phyloP scores from a whole-genome alignment of 140 eudicot genomes.

The Anethum foeniculum region DNA sequence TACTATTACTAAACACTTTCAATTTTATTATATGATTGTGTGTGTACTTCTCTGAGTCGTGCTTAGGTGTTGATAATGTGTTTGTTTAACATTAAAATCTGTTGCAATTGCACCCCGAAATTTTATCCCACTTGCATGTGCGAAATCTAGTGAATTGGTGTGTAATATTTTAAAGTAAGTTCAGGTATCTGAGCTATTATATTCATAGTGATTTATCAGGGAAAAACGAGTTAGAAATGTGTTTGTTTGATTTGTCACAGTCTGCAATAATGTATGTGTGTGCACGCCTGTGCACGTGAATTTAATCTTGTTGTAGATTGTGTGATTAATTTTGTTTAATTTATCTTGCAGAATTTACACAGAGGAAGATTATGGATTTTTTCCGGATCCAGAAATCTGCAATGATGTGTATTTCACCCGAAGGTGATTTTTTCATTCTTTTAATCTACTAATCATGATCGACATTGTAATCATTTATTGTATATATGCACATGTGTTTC shows the following conservation, averaged over 20 bases:
- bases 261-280: neutral
- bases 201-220: neutral
- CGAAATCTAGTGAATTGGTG: neutral
- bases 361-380: constrained; percentile 70
- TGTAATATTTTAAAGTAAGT: neutral
- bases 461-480: neutral
- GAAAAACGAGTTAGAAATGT: neutral
- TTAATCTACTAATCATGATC: neutral
- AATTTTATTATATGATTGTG: neutral
- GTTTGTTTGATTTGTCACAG: neutral
- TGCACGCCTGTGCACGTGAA: neutral
- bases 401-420: constrained; percentile 48
- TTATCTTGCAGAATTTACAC: constrained; percentile 51
- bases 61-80: neutral
- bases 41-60: neutral
- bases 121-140: neutral
- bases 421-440: constrained; percentile 35
- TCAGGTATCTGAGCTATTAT: neutral
- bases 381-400: constrained; percentile 64
- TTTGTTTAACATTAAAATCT: too few relatives aligned
- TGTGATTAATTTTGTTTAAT: neutral
- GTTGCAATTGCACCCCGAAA: neutral
- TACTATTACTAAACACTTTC: too few relatives aligned
- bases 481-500: too few relatives aligned
- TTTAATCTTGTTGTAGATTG: neutral